A percentile compares a stretch with the other conserved stretches of the same genome.
phyloP scores from a whole-genome alignment of 768 basidiomycete genomes.

The Mycena albidolilacea region DNA sequence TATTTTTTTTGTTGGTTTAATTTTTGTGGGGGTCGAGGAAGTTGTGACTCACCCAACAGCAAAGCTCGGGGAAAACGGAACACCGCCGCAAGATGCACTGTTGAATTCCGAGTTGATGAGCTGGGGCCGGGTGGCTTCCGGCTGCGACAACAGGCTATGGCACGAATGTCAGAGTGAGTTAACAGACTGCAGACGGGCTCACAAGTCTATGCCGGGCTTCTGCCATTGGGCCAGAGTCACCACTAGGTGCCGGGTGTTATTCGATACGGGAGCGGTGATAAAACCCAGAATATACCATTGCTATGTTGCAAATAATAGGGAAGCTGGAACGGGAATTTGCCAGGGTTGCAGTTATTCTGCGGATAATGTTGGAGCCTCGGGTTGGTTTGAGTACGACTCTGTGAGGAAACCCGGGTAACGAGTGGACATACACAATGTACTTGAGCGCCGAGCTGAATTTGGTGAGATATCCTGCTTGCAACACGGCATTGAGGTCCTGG shows the following conservation, averaged over 20 bases:
- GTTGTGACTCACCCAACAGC: slow-evolving; percentile 51
- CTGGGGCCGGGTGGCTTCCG: slow-evolving; percentile 46
- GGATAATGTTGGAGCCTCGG: slow-evolving; percentile 66
- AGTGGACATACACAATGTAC: slow-evolving; percentile 61
- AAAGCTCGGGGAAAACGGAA: slow-evolving; percentile 66
- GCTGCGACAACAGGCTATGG: slow-evolving; percentile 45
- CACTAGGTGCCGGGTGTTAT: slow-evolving; percentile 43
- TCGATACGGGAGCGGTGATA: neutral
- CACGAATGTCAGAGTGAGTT: neutral
- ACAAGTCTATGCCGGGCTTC: slow-evolving; percentile 54
- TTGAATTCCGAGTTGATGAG: slow-evolving; percentile 71
- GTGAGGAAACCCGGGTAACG: neutral
- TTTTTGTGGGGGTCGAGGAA: neutral
- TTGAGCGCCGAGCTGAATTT: slow-evolving; percentile 57
- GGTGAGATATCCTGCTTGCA: slow-evolving; percentile 58
- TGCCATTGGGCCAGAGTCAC: slow-evolving; percentile 64
- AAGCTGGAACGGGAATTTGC: slow-evolving; percentile 50
- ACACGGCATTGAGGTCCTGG: slow-evolving; percentile 59
- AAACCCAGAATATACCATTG: slow-evolving; percentile 53
- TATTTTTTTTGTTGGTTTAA: neutral
- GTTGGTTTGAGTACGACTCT: neutral
- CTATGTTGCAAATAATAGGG: slow-evolving; percentile 63
- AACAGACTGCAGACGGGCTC: neutral
- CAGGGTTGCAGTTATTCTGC: slow-evolving; percentile 58
- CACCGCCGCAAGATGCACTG: slow-evolving; percentile 68